Conservation (phyloP, 441 rosid species). For the Jatropha podagrica region DNA sequence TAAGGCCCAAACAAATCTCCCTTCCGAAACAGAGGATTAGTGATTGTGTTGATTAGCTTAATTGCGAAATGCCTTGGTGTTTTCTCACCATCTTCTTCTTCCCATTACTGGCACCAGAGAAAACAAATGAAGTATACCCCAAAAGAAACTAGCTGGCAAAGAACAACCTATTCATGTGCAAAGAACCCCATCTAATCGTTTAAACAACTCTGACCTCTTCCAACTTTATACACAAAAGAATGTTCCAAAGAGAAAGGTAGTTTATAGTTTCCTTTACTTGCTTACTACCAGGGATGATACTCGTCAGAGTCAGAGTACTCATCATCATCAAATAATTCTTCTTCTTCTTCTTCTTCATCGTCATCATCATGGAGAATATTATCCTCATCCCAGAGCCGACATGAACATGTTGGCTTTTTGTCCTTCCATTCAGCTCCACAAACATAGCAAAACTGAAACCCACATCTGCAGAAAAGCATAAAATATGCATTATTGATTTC, state of each 20-base stretch:
- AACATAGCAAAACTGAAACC: slow-evolving; percentile 62
- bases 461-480: slow-evolving; percentile 46
- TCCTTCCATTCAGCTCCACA: slow-evolving; percentile 74
- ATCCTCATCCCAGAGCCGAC: slow-evolving; percentile 69
- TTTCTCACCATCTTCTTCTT: no score
- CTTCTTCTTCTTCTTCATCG: slow-evolving; percentile 18
- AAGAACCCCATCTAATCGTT: neutral
- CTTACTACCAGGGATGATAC: slow-evolving; percentile 5
- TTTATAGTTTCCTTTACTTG: neutral
- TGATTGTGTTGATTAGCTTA: no score
- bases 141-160: neutral
- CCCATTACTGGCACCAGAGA: no score
- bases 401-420: slow-evolving; percentile 43
- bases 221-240: neutral
- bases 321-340: slow-evolving; percentile 1
- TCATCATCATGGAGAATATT: slow-evolving; percentile 35
- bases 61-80: no score
- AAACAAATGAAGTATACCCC: no score
- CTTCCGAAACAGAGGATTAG: no score
- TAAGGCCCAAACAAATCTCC: no score
- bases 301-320: neutral
- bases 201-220: neutral
- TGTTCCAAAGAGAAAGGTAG: neutral
- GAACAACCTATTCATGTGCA: neutral
- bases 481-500: neutral